Evolutionary conservation across 225 moss, liverwort and hornwort genomes (phyloP).

Genomic region (Anthoceros angustus): DNA sequence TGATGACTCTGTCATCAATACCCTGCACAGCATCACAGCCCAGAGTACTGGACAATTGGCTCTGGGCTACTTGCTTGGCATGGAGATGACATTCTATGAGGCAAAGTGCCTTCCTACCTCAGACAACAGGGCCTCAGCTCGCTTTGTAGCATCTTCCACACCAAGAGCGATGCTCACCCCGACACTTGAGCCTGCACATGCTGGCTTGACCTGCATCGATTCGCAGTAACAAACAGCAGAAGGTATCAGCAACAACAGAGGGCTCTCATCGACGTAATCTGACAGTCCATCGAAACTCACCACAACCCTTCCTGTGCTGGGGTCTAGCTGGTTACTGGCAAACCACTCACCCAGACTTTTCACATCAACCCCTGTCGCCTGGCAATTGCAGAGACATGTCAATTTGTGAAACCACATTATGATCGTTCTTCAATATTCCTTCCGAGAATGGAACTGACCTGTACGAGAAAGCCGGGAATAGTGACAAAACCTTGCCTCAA

Average conservation of each 20-base stretch:
- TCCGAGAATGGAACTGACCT: conserved; percentile 21
- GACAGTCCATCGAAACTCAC: conserved; percentile 22
- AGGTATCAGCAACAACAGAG: background rate
- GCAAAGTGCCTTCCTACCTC: conserved; percentile 11
- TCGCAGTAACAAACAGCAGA: background rate
- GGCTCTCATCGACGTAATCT: background rate
- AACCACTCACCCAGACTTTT: conserved; percentile 48
- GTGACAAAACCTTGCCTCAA: conserved; percentile 56
- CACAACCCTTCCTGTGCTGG: conserved; percentile 55
- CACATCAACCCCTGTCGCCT: conserved; percentile 20
- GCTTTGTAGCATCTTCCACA: conserved; percentile 32
- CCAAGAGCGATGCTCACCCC: conserved; percentile 82
- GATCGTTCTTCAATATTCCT: background rate
- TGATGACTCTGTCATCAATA: conserved; percentile 52
- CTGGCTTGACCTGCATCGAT: conserved; percentile 69
- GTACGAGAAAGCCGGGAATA: conserved; percentile 63
- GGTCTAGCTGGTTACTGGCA: conserved; percentile 32
- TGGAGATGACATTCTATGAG: background rate
- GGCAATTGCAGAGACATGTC: conserved; percentile 10
- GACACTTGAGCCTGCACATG: conserved; percentile 84
- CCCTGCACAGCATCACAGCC: conserved; percentile 31
- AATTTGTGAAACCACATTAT: background rate
- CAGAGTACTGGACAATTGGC: background rate
- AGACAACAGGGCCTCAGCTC: conserved; percentile 36
- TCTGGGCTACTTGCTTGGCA: background rate